Evolutionary conservation across 1,284 basidiomycete genomes (phyloP).

Genomic region (Cryptococcus neoformans): DNA sequence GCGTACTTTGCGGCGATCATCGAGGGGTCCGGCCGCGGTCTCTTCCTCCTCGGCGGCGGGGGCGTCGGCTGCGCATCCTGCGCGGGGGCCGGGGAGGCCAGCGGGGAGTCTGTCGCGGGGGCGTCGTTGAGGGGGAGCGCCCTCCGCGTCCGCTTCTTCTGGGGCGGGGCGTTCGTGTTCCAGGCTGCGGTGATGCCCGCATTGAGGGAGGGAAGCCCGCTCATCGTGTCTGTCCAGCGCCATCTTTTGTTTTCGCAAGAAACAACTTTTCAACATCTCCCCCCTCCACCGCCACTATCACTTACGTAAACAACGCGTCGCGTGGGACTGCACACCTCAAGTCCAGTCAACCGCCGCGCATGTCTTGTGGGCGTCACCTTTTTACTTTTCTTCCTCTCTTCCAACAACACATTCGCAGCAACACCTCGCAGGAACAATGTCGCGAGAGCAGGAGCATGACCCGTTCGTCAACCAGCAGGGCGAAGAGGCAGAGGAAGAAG

Average conservation of each 20-base stretch:
- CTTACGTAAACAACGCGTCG: background rate
- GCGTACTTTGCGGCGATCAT: conserved; percentile 39
- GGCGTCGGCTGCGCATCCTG: background rate
- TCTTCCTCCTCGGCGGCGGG: conserved; percentile 15
- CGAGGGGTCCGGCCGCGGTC: conserved; percentile 17
- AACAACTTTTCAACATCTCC: background rate
- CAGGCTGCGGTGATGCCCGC: conserved; percentile 43
- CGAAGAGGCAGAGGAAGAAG: conserved; percentile 54
- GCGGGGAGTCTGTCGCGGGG: background rate
- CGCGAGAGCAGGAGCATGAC: conserved; percentile 31
- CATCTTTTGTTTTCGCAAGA: background rate
- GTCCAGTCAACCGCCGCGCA: background rate
- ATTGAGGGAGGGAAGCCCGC: conserved; percentile 31
- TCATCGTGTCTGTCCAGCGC: too few relatives aligned
- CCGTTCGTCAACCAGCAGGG: conserved; percentile 32
- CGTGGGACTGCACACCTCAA: background rate
- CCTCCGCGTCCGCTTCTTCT: conserved; percentile 19
- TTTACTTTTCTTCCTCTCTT: background rate
- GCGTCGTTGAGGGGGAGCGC: conserved; percentile 15
- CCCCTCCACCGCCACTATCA: too few relatives aligned
- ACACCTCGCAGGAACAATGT: conserved; percentile 12
- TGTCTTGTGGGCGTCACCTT: background rate
- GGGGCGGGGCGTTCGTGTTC: conserved; percentile 17
- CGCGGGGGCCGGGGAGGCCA: conserved; percentile 4
- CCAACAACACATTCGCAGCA: background rate